Percentiles rank a stretch among this genome's conserved stretches.
These are phyloP conservation scores for Agrostemma githago DNA, from an alignment of 148 eudicot species.

Conservation along the genomic window DNA sequence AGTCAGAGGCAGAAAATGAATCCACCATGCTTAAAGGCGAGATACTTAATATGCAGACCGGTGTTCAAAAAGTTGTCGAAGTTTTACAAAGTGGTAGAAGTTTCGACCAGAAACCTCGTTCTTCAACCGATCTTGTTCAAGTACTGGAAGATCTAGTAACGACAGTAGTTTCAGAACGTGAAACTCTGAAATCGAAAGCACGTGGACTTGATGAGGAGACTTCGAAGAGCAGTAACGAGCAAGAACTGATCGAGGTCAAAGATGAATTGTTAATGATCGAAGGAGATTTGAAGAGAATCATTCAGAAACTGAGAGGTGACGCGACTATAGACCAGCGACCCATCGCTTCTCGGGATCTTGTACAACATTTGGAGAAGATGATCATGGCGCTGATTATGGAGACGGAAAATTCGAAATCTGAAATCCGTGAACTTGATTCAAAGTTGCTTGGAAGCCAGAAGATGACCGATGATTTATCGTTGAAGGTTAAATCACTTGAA, in stretches of 20 bases:
- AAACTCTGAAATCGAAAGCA: slow-evolving; percentile 26
- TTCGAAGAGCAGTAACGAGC: slow-evolving; percentile 19
- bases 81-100: slow-evolving; percentile 24
- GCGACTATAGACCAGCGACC: slow-evolving; percentile 36
- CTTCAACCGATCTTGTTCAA: slow-evolving; percentile 22
- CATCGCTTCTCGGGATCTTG: slow-evolving; percentile 35
- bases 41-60: slow-evolving; percentile 25
- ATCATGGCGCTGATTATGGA: slow-evolving; percentile 48
- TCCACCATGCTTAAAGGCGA: slow-evolving; percentile 22
- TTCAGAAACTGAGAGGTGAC: slow-evolving; percentile 28
- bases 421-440: slow-evolving; percentile 55
- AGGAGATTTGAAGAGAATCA: slow-evolving; percentile 25
- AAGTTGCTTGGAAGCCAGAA: slow-evolving; percentile 69
- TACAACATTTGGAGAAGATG: slow-evolving; percentile 59
- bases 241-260: slow-evolving; percentile 26
- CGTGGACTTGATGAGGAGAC: slow-evolving; percentile 29
- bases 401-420: slow-evolving; percentile 58
- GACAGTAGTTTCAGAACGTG: slow-evolving; percentile 21
- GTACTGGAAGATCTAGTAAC: slow-evolving; percentile 24
- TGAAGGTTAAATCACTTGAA: slow-evolving; percentile 70
- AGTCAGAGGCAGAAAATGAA: slow-evolving; percentile 32
- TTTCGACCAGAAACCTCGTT: slow-evolving; percentile 19
- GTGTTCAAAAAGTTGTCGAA: slow-evolving; percentile 23
- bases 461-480: slow-evolving; percentile 58
- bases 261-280: slow-evolving; percentile 27